phyloP scores from a whole-genome alignment of 306 rosid genomes.

The Quercus mongolica region DNA sequence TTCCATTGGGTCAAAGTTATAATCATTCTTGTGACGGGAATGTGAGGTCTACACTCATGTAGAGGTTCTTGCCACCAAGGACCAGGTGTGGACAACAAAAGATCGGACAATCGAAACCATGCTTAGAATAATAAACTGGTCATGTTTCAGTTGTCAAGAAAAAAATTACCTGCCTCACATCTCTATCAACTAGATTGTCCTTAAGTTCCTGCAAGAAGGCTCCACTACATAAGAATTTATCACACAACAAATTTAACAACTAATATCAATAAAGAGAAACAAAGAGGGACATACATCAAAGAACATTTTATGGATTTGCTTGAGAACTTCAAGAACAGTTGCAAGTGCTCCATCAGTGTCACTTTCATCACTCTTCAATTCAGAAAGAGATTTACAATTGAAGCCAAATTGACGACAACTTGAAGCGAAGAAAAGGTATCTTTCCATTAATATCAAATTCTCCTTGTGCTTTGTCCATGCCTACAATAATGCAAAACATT shows the following conservation, averaged over 20 bases:
- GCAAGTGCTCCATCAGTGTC: constrained; percentile 84
- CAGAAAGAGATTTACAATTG: constrained; percentile 70
- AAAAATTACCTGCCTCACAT: constrained; percentile 73
- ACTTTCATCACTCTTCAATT: constrained; percentile 66
- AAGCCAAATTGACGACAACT: constrained; percentile 80
- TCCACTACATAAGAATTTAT: constrained; percentile 29
- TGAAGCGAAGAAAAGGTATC: constrained; percentile 89
- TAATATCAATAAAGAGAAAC: background rate
- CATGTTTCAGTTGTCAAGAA: background rate
- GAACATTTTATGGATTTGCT: constrained; percentile 58
- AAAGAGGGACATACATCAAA: constrained; percentile 58
- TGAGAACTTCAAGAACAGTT: constrained; percentile 63
- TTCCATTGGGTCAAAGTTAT: background rate
- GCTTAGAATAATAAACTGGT: background rate
- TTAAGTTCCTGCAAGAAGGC: constrained; percentile 52
- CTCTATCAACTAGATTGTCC: constrained; percentile 49
- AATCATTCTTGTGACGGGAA: background rate
- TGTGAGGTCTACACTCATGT: background rate
- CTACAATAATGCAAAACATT: constrained; percentile 38
- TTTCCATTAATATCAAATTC: constrained; percentile 81
- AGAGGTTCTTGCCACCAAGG: background rate
- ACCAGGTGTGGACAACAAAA: background rate
- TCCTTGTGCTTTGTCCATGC: constrained; percentile 86
- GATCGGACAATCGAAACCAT: background rate
- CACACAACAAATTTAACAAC: constrained; percentile 3